Evolutionary conservation across 2,329 filamentous ascomycete species (phyloP).

Genomic region (Pestalotiopsis sp.): DNA sequence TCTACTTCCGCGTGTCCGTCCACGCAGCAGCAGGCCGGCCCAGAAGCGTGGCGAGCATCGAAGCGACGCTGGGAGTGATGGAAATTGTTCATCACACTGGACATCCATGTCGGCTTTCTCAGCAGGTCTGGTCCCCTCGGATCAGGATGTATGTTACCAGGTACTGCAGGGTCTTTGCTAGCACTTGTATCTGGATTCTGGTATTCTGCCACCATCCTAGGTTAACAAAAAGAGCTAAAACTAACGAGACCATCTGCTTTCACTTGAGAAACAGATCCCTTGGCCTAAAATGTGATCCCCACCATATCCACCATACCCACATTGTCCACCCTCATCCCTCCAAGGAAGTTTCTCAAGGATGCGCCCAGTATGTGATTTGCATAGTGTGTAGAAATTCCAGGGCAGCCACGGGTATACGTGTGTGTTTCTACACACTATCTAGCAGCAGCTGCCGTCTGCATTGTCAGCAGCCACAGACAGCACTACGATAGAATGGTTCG

Average conservation of each 20-base stretch:
- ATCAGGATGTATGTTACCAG: background rate
- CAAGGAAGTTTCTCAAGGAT: background rate
- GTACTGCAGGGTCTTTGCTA: background rate
- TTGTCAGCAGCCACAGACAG: background rate
- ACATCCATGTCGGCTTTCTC: background rate
- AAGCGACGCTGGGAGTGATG: conserved; percentile 5
- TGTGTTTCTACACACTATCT: background rate
- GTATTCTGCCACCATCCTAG: background rate
- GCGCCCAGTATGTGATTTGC: background rate
- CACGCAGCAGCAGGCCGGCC: background rate
- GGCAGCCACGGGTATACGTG: background rate
- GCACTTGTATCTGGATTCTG: background rate
- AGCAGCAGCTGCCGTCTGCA: background rate
- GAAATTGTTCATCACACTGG: background rate
- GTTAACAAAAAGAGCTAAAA: background rate
- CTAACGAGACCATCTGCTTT: too few species aligned
- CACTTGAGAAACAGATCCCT: background rate
- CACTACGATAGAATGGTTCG: too few species aligned
- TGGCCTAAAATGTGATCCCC: background rate
- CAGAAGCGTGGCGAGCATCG: background rate
- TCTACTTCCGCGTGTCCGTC: conserved; percentile 11
- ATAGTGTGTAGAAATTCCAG: background rate
- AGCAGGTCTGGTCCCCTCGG: background rate
- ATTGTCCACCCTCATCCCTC: background rate
- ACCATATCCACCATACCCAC: conserved; percentile 5